These are phyloP conservation scores for Mediolabrus comicus DNA, from an alignment of 108 stramenopile genomes.

Conservation along the genomic window DNA sequence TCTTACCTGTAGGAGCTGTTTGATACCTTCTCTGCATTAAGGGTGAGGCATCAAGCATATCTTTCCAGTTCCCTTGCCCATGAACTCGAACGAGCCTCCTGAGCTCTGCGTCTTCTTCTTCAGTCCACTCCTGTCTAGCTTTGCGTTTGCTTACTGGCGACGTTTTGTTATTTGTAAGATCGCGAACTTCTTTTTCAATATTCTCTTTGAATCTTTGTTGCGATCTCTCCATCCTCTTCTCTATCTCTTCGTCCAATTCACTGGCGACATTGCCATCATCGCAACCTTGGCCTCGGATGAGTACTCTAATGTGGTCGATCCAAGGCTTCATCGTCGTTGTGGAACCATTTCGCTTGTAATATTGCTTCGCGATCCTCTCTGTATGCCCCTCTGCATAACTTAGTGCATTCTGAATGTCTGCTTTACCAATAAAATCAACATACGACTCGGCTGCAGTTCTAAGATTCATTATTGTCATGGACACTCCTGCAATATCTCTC, in stretches of 20 bases:
- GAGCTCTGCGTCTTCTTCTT: not conserved
- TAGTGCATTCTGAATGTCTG: not conserved
- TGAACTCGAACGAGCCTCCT: not conserved
- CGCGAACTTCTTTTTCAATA: not conserved
- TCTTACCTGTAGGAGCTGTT: not conserved
- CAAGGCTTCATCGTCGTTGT: not conserved
- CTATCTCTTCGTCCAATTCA: not conserved
- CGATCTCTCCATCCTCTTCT: not conserved
- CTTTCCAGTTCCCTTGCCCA: not conserved
- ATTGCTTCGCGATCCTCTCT: not conserved
- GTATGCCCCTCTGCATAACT: not conserved
- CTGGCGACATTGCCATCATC: not conserved
- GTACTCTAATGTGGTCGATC: not conserved
- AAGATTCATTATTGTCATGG: not conserved
- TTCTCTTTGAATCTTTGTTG: not conserved
- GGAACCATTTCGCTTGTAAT: not conserved
- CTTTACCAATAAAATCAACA: not conserved
- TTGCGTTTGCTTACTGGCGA: not conserved
- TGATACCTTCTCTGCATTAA: not conserved
- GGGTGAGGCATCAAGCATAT: not conserved
- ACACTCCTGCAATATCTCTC: not conserved
- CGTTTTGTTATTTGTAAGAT: not conserved
- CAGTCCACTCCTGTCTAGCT: not conserved
- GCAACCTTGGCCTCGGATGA: not conserved
- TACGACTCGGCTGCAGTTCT: not conserved